A percentile compares a stretch with the other conserved stretches of the same genome.
Evolutionary conservation across 805 yeast species (phyloP).

Genomic region (Vanderwaltozyma yarrowii): DNA sequence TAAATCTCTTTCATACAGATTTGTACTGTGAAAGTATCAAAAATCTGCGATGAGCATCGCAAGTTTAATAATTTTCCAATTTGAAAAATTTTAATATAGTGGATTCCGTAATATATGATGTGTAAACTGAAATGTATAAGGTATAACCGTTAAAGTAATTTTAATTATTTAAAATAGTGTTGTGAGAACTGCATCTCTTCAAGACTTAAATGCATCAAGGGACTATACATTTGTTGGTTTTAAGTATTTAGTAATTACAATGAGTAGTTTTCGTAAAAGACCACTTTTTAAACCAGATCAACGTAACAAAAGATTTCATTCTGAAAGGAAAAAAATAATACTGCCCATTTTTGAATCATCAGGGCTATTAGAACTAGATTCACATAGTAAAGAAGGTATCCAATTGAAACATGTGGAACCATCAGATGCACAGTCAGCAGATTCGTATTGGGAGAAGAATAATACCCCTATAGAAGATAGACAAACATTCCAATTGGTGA

Average conservation of each 20-base stretch:
- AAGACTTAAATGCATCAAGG: no score
- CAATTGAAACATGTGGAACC: conserved; percentile 34
- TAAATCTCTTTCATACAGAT: no score
- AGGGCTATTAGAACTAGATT: conserved; percentile 34
- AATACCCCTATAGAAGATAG: conserved; percentile 14
- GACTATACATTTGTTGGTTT: no score
- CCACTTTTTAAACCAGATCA: background rate
- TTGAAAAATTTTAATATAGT: background rate
- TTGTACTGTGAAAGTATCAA: background rate
- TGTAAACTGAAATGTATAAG: no score
- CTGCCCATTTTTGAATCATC: conserved; percentile 31
- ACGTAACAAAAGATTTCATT: background rate
- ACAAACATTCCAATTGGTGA: conserved; percentile 20
- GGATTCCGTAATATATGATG: background rate
- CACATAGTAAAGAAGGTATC: conserved; percentile 28
- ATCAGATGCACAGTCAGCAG: conserved; percentile 24
- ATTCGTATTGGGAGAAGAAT: conserved; percentile 8
- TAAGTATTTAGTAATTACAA: background rate
- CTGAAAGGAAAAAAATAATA: conserved; percentile 1
- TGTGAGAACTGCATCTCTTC: no score
- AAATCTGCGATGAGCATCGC: conserved; percentile 10
- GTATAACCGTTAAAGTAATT: no score
- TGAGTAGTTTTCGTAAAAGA: background rate
- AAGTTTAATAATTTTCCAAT: background rate
- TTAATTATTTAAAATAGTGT: no score